Percentiles rank a stretch among this genome's conserved stretches.
Evolutionary conservation across 1,284 basidiomycete genomes (phyloP).

Genomic region (Cutaneotrichosporon curvatum): DNA sequence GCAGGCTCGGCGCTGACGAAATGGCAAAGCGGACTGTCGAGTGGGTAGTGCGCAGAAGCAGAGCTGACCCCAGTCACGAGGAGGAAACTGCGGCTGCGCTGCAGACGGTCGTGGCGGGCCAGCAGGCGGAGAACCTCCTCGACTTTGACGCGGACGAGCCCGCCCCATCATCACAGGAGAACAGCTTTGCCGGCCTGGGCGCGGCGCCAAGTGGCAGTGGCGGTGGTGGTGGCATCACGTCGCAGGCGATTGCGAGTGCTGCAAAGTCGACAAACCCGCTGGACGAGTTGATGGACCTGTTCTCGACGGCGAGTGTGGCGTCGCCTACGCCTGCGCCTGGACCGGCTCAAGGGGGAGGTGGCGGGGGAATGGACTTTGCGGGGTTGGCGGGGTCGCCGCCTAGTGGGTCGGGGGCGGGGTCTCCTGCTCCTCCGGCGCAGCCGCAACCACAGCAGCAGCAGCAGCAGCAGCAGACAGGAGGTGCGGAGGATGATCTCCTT

Average conservation of each 20-base stretch:
- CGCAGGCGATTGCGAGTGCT: slow-evolving; percentile 29
- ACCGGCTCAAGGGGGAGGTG: no score
- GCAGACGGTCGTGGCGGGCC: slow-evolving; percentile 78
- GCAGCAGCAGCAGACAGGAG: slow-evolving; percentile 5
- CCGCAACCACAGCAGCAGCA: no score
- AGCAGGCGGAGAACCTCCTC: slow-evolving; percentile 88
- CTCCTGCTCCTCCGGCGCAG: no score
- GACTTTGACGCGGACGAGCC: slow-evolving; percentile 74
- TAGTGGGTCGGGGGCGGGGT: neutral
- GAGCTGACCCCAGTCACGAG: slow-evolving; percentile 49
- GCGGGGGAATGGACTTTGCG: no score
- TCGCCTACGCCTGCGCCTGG: neutral
- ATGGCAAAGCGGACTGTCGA: slow-evolving; percentile 64
- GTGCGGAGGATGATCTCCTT: slow-evolving; percentile 40
- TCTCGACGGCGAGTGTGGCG: slow-evolving; percentile 54
- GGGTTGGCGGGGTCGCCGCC: no score
- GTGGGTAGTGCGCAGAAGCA: slow-evolving; percentile 46
- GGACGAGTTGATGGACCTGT: slow-evolving; percentile 83
- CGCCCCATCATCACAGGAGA: slow-evolving; percentile 46
- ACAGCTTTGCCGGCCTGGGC: slow-evolving; percentile 21
- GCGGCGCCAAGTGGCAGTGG: neutral
- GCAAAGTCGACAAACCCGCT: slow-evolving; percentile 62
- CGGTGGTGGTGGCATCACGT: slow-evolving; percentile 25
- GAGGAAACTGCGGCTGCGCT: slow-evolving; percentile 61
- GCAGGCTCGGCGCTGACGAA: slow-evolving; percentile 74